Percentiles rank a stretch among this genome's conserved stretches.
These are phyloP conservation scores for Tinospora cordifolia DNA, from an alignment of 164 flowering plant genomes.

Conservation along the genomic window DNA sequence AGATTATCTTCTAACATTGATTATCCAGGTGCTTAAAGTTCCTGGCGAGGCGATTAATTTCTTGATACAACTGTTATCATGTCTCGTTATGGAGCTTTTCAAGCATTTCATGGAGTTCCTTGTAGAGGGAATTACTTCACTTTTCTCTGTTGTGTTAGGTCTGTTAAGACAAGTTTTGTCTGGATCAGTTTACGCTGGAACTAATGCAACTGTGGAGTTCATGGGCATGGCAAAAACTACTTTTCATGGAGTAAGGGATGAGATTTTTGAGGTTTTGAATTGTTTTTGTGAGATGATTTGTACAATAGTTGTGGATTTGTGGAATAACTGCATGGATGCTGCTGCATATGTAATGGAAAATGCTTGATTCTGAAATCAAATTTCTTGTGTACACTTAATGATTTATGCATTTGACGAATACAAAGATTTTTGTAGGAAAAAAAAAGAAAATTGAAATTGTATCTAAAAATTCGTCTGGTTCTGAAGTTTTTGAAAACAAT, in stretches of 20 bases:
- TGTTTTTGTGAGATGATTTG: constrained; percentile 1
- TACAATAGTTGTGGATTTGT: neutral
- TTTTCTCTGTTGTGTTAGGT: neutral
- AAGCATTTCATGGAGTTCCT: neutral
- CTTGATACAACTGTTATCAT: neutral
- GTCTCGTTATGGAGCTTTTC: neutral
- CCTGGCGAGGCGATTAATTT: neutral
- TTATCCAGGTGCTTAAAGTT: neutral
- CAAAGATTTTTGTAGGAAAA: no score
- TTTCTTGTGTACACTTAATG: neutral
- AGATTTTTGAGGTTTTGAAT: neutral
- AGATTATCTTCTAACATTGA: neutral
- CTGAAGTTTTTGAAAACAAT: no score
- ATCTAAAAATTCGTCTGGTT: no score
- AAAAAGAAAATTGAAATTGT: no score
- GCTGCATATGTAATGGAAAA: neutral
- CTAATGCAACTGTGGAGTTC: neutral
- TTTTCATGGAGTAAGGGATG: neutral
- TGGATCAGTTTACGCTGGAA: neutral
- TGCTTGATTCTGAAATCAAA: neutral
- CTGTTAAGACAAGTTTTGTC: neutral
- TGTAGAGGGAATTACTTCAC: neutral
- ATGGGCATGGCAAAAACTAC: neutral
- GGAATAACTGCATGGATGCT: constrained; percentile 1
- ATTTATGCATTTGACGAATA: no score